phyloP scores from a whole-genome alignment of 139 green algal species.

The Trebouxia sp. region DNA sequence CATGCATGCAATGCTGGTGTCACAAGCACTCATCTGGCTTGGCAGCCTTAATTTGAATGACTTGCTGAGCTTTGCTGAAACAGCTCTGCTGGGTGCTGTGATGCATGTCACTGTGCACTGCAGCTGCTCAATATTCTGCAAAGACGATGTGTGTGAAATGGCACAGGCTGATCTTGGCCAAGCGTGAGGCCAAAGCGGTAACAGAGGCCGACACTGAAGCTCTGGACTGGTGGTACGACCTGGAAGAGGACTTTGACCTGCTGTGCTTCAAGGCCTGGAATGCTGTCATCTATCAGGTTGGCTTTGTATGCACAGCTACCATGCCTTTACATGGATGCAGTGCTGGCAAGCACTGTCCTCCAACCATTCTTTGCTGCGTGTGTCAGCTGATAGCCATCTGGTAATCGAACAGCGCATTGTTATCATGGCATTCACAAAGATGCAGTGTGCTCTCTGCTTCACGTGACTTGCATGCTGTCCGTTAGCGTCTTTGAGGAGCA shows the following conservation, averaged over 20 bases:
- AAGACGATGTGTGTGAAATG: background rate
- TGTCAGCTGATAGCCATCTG: background rate
- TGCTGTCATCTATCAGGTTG: constrained; percentile 56
- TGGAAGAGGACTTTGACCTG: constrained; percentile 59
- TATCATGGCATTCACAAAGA: too few species aligned
- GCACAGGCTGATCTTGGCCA: constrained; percentile 42
- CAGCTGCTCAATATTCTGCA: background rate
- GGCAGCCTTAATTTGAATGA: too few species aligned
- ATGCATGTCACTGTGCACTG: background rate
- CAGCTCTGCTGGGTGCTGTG: background rate
- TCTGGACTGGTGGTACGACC: constrained; percentile 56
- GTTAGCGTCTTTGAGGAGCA: too few species aligned
- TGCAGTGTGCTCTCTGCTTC: too few species aligned
- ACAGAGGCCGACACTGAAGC: constrained; percentile 45
- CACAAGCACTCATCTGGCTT: too few species aligned
- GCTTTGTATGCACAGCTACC: background rate
- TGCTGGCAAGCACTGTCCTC: background rate
- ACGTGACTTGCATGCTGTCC: too few species aligned
- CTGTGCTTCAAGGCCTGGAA: constrained; percentile 63
- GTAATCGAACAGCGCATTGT: background rate
- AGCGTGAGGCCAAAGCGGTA: constrained; percentile 44
- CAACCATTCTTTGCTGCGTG: background rate
- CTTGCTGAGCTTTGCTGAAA: too few species aligned
- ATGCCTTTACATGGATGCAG: background rate
- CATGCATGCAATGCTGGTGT: background rate